Evolutionary conservation across 2,329 filamentous ascomycete species (phyloP).

Genomic region (Trichoderma breve): DNA sequence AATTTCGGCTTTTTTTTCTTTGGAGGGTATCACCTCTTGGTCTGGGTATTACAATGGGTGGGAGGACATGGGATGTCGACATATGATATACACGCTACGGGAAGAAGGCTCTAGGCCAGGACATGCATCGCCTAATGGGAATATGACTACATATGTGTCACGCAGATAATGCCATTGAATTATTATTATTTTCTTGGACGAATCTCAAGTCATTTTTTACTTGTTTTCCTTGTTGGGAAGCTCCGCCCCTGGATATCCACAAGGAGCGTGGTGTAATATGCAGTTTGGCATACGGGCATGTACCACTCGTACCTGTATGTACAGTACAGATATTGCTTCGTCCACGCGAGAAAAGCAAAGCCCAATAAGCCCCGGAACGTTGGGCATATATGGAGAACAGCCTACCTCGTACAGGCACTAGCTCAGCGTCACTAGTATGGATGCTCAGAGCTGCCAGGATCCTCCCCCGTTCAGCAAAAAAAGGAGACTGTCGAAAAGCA

Average conservation of each 20-base stretch:
- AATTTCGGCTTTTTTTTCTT: not conserved
- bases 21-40: not conserved
- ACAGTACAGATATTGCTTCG: not conserved
- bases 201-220: not conserved
- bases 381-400: not conserved
- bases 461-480: not conserved
- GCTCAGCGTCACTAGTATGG: not conserved
- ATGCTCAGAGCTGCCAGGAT: not conserved
- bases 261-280: not conserved
- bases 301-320: not conserved
- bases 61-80: not conserved
- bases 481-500: not conserved
- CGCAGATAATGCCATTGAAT: not conserved
- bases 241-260: not conserved
- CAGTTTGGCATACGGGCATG: not conserved
- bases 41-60: not conserved
- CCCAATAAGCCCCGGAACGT: not conserved
- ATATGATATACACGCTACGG: slow-evolving; percentile 6
- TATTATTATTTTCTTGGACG: not conserved
- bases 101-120: not conserved
- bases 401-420: not conserved
- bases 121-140: slow-evolving; percentile 7
- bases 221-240: not conserved
- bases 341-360: not conserved
- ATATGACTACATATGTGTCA: slow-evolving; percentile 4